Percentiles rank a stretch among this genome's conserved stretches.
These are phyloP conservation scores for Entomortierella chlamydospora DNA, from an alignment of 192 early-diverging fungal species.

Conservation along the genomic window DNA sequence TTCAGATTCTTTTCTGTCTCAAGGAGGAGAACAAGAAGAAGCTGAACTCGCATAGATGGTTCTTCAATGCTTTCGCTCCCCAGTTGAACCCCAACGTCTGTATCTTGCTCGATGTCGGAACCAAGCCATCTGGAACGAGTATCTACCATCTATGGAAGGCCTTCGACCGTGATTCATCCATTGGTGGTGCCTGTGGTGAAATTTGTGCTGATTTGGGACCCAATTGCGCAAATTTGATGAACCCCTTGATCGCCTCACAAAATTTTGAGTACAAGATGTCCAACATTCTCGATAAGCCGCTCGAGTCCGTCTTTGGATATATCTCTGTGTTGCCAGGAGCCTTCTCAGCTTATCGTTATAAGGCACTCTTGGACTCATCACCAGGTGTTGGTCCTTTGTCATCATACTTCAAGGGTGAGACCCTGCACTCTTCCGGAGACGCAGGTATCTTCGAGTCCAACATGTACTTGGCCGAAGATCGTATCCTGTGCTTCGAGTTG, in stretches of 20 bases:
- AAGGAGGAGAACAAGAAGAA: constrained; percentile 95
- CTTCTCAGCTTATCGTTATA: constrained; percentile 92
- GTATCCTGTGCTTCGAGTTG: constrained; percentile 94
- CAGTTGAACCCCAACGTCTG: constrained; percentile 87
- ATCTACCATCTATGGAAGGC: constrained; percentile 91
- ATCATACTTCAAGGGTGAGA: constrained; percentile 94
- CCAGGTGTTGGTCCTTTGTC: constrained; percentile 70
- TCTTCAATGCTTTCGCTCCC: constrained; percentile 94
- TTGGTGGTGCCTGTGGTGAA: constrained; percentile 94
- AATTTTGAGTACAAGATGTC: constrained; percentile 99
- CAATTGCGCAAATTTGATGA: constrained; percentile 75
- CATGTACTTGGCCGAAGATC: constrained; percentile 92
- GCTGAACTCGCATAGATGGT: constrained; percentile 97
- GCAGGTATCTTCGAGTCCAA: constrained; percentile 84
- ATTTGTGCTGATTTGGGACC: constrained; percentile 90
- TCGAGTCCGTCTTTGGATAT: constrained; percentile 95
- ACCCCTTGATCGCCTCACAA: constrained; percentile 93
- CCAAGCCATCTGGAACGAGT: constrained; percentile 83
- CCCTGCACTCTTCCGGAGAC: constrained; percentile 77
- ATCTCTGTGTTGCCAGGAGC: constrained; percentile 95
- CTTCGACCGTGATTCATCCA: constrained; percentile 82
- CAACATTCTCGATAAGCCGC: constrained; percentile 94
- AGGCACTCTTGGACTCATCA: constrained; percentile 78
- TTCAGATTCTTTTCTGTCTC: constrained; percentile 91
- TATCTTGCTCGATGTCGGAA: constrained; percentile 92